Evolutionary conservation across 345 rosid genomes (phyloP).

Genomic region (Lagerstroemia speciosa): DNA sequence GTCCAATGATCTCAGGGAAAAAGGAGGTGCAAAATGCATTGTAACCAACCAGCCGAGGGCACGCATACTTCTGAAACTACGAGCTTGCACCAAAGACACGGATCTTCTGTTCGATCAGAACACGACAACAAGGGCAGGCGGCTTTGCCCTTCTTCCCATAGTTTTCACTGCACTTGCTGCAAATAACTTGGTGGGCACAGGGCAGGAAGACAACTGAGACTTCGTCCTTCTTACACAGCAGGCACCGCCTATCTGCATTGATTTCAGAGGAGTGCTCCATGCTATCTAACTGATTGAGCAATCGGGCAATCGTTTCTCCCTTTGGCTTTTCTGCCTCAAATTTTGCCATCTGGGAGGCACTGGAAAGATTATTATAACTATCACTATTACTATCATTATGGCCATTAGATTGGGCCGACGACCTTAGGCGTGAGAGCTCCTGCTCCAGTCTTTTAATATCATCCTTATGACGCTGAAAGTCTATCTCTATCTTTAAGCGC

Average conservation of each 20-base stretch:
- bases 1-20: neutral
- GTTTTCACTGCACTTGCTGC: constrained; percentile 20
- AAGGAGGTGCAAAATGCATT: neutral
- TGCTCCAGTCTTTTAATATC: constrained; percentile 21
- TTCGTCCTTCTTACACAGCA: constrained; percentile 18
- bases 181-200: constrained; percentile 21
- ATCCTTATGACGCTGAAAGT: constrained; percentile 20
- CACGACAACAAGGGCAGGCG: constrained; percentile 21
- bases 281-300: constrained; percentile 8
- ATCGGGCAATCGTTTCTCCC: constrained; percentile 9
- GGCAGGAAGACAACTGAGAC: constrained; percentile 21
- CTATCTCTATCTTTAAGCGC: constrained; percentile 21
- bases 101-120: constrained; percentile 14
- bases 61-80: constrained; percentile 2
- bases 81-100: constrained; percentile 21
- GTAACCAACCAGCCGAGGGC: neutral
- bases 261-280: constrained; percentile 13
- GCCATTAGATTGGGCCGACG: constrained; percentile 4
- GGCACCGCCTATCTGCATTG: constrained; percentile 14
- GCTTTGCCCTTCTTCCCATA: constrained; percentile 18
- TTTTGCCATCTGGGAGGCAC: neutral
- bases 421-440: constrained; percentile 10
- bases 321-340: constrained; percentile 6
- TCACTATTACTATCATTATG: neutral
- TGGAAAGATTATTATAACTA: neutral